These are phyloP conservation scores for Penicillium bovifimosum DNA, from an alignment of 495 filamentous ascomycete species.

Conservation along the genomic window DNA sequence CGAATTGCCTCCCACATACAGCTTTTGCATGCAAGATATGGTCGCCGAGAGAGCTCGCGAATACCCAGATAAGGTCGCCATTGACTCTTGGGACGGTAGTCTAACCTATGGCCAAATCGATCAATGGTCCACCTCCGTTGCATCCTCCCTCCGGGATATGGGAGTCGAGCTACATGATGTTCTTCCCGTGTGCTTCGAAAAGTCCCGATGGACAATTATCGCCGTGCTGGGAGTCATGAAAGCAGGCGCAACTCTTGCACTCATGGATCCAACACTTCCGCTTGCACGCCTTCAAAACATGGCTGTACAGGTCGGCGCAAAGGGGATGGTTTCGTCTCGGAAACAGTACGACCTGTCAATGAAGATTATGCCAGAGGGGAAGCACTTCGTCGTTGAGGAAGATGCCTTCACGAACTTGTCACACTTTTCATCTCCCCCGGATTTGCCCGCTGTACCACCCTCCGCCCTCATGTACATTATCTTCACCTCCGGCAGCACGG, in stretches of 20 bases:
- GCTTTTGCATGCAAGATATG: conserved; percentile 44
- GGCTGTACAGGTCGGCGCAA: conserved; percentile 28
- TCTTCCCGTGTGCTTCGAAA: conserved; percentile 43
- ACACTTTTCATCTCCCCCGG: background rate
- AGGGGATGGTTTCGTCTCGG: conserved; percentile 29
- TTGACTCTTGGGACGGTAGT: conserved; percentile 45
- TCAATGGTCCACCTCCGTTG: conserved; percentile 28
- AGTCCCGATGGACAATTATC: conserved; percentile 43
- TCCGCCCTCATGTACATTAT: conserved; percentile 38
- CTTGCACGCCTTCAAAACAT: conserved; percentile 38
- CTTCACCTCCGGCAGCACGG: conserved; percentile 52
- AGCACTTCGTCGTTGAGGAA: conserved; percentile 24
- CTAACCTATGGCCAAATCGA: conserved; percentile 44
- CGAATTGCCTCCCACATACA: conserved; percentile 23
- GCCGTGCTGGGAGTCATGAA: conserved; percentile 43
- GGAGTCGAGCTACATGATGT: conserved; percentile 32
- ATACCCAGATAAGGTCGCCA: conserved; percentile 32
- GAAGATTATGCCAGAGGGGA: conserved; percentile 24
- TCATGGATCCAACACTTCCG: conserved; percentile 36
- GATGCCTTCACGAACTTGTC: conserved; percentile 14
- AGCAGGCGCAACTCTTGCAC: conserved; percentile 32
- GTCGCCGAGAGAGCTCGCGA: conserved; percentile 32
- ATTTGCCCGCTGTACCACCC: conserved; percentile 23
- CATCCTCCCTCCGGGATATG: conserved; percentile 19
- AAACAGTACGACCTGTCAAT: conserved; percentile 22